Base-by-base conservation (phyloP, 192 early-diverging fungal genomes). In the Entrophospora sp. region DNA sequence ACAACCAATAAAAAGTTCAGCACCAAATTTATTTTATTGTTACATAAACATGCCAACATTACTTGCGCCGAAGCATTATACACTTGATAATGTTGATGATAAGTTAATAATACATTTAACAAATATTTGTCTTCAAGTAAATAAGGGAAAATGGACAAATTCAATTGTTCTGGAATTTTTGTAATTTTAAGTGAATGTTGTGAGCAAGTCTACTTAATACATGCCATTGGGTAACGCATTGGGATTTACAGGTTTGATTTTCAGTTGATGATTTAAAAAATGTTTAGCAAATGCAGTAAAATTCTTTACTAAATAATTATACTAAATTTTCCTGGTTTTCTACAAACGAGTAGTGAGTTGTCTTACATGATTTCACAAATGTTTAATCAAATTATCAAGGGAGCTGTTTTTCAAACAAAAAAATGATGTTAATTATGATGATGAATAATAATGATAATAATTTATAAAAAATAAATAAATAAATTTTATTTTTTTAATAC, bases 211-310 rank as follows among this genome's bases (percentile, higher is more conserved):
- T 25, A 84, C 81, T 0, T 82, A 84, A 18, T 87, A 85, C 70
- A 84, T 85, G 67, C 70, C 83, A 5, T 77, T 82, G 70, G 64
- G 74, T 0, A 85, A 87, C 64, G 83, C 81, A 20, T 79, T 87
- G 61, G 85, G 85, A 61, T 74, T 83, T 32, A 85, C 84, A 79
- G 85, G 85, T 16, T 77, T 87, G 85, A 51, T 87, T 87, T 67
- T 45, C 85, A 53, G 74, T 87, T 10, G 82, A 87, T 48, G 71
- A 80, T 42, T 61, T 81, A 20, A 75, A 69, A 37, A 71, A 70
- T 10, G 78, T 74, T 0, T 76, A 73, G 57, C 72, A 85, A 63
- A 71, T 87, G 36, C 84, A 87, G 57, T 82, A 83, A 30, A 87
- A 87, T 63, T 82, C 85, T 6, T 42, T 27, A 27, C 14, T 22